Evolutionary conservation across 768 basidiomycete genomes (phyloP).

Genomic region (Russula lepida): DNA sequence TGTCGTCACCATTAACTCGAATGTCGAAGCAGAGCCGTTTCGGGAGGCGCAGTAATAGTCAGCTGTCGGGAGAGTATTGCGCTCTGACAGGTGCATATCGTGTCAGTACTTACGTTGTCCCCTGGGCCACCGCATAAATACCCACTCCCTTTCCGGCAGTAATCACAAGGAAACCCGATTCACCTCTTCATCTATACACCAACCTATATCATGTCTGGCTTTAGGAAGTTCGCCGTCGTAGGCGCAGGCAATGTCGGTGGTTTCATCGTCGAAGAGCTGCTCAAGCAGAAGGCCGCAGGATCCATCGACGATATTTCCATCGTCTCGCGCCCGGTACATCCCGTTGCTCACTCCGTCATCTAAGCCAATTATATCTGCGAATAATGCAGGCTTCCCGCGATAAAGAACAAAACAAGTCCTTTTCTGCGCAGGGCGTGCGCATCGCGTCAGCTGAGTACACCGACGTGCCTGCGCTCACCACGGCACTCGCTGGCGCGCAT

Average conservation of each 20-base stretch:
- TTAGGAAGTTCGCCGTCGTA: conserved; percentile 15
- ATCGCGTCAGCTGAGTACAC: conserved; percentile 8
- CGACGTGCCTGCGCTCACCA: conserved; percentile 10
- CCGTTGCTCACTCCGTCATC: background rate
- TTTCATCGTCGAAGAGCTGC: conserved; percentile 19
- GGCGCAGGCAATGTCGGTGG: conserved; percentile 19
- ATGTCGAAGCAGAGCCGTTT: background rate
- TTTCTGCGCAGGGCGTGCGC: conserved; percentile 14
- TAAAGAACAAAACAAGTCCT: conserved; percentile 3
- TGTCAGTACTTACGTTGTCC: background rate
- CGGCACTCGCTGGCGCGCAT: conserved; percentile 14
- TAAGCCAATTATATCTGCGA: background rate
- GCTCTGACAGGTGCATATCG: background rate
- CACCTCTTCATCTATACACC: background rate
- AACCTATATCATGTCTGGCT: conserved; percentile 9
- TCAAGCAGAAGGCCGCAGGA: conserved; percentile 17
- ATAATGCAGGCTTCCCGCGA: conserved; percentile 2
- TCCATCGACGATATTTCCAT: conserved; percentile 9
- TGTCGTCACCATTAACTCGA: no score
- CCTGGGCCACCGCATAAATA: background rate
- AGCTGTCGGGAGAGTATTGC: background rate
- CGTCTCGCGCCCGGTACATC: conserved; percentile 18
- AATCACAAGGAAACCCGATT: background rate
- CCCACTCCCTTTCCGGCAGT: background rate
- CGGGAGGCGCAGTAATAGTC: background rate